phyloP scores from a whole-genome alignment of 2,329 filamentous ascomycete species.

The Colletotrichum australisinense region DNA sequence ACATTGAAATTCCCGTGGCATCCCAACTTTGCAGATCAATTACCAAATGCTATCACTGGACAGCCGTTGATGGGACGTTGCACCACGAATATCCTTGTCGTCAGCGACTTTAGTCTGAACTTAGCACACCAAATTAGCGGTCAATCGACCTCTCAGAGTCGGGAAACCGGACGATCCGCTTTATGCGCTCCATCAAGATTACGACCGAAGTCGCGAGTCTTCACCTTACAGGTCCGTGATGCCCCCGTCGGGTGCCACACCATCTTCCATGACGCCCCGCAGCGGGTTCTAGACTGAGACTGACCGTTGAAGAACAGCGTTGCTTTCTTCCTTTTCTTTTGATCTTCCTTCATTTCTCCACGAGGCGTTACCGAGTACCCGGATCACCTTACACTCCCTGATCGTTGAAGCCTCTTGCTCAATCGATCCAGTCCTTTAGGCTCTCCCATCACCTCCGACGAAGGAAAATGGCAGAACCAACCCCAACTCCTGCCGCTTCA shows the following conservation, averaged over 20 bases:
- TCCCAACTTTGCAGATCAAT: background rate
- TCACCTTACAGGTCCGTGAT: background rate
- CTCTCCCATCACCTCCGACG: background rate
- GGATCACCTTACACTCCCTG: slow-evolving; percentile 3
- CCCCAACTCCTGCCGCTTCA: slow-evolving; percentile 1
- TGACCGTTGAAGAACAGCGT: background rate
- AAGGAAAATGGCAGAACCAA: slow-evolving; percentile 14
- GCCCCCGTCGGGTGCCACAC: background rate
- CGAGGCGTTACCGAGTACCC: slow-evolving; percentile 7
- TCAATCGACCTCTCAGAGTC: background rate
- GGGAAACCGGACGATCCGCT: background rate
- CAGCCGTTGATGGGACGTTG: background rate
- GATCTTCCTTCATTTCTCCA: slow-evolving; percentile 9
- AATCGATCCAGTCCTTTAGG: background rate
- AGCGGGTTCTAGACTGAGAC: background rate
- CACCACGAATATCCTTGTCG: background rate
- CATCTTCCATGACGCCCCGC: background rate
- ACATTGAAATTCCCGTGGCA: background rate
- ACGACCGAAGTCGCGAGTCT: slow-evolving; percentile 1
- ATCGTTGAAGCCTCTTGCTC: background rate
- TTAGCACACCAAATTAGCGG: background rate
- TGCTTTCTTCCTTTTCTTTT: background rate
- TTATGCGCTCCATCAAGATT: slow-evolving; percentile 3
- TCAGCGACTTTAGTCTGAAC: background rate
- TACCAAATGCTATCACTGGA: background rate